Evolutionary conservation across 306 rosid genomes (phyloP), one percentile per base, ranked within the genome.

Genomic region (Lathyrus sativus): DNA sequence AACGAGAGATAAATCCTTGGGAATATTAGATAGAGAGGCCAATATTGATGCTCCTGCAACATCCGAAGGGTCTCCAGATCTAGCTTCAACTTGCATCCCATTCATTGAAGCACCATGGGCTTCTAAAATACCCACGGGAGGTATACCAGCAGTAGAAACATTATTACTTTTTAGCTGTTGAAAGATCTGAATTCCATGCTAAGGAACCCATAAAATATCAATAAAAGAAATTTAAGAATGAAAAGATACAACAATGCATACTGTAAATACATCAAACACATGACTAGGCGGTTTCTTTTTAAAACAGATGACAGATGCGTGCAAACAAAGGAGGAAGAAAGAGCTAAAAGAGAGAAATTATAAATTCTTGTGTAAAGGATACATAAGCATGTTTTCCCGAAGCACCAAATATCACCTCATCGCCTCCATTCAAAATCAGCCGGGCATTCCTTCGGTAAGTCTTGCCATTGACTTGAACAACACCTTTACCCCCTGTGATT

Each of bases 361-460:
- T 63, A 59, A 59, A 63, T 49, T 48, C 74, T 51, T 73, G 8
- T 46, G 33, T 10, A 62, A 79, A 92, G 96, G 98, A 92, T 92
- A 92, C 98, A 68, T 92, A 92, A 67, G 92, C 85, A 80, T 89
- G 89, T 66, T 77, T 92, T 74, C 87, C 88, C n/a, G 85, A 72
- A 42, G 83, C 65, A 69, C 85, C 76, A 65, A 92, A 92, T 65
- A 89, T 88, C 65, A 89, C 85, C 82, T 92, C 98, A 66, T 92
- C 98, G 2, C 98, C 98, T 76, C 89, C 96, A 38, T 43, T 87
- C 56, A 92, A 77, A 67, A 73, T 77, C 22, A 86, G 65, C 11
- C 81, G 62, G 42, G 90, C 72, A 73, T 65, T 80, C 80, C 79
- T 90, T 65, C 70, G 77, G 69, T 51, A 57, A 49, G 43, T 57